phyloP scores from a whole-genome alignment of 2,329 filamentous ascomycete species.

The Clarireedia sp. region DNA sequence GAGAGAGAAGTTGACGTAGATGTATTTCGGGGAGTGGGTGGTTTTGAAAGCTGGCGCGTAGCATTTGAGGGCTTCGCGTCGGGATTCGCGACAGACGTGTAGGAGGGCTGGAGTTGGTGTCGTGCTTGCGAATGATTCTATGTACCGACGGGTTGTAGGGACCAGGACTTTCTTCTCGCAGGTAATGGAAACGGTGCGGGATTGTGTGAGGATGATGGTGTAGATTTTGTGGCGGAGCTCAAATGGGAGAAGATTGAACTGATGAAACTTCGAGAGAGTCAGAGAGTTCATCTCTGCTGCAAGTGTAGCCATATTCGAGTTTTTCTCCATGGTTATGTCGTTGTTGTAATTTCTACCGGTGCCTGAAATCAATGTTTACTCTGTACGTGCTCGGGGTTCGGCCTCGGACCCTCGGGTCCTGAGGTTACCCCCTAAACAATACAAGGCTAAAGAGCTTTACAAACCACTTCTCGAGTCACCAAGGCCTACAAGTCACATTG shows the following conservation, averaged over 20 bases:
- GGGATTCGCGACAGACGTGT: conserved; percentile 27
- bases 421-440: too few relatives aligned
- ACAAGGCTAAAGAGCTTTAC: too few relatives aligned
- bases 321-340: too few relatives aligned
- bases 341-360: too few relatives aligned
- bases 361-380: too few relatives aligned
- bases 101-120: conserved; percentile 24
- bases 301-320: too few relatives aligned
- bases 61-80: conserved; percentile 18
- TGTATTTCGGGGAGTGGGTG: conserved; percentile 8
- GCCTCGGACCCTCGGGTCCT: too few relatives aligned
- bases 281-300: not conserved
- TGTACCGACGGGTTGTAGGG: conserved; percentile 6
- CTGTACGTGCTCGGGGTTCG: too few relatives aligned
- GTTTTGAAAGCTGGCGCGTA: conserved; percentile 17
- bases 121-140: conserved; percentile 14
- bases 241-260: conserved; percentile 23
- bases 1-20: conserved; percentile 16
- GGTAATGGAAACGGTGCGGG: conserved; percentile 16
- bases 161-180: conserved; percentile 14
- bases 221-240: conserved; percentile 27
- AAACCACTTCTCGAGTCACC: too few relatives aligned
- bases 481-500: too few relatives aligned
- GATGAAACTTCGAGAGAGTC: conserved; percentile 17
- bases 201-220: conserved; percentile 10